phyloP scores from a whole-genome alignment of 2,329 filamentous ascomycete genomes.

The Raffaelea arxii region DNA sequence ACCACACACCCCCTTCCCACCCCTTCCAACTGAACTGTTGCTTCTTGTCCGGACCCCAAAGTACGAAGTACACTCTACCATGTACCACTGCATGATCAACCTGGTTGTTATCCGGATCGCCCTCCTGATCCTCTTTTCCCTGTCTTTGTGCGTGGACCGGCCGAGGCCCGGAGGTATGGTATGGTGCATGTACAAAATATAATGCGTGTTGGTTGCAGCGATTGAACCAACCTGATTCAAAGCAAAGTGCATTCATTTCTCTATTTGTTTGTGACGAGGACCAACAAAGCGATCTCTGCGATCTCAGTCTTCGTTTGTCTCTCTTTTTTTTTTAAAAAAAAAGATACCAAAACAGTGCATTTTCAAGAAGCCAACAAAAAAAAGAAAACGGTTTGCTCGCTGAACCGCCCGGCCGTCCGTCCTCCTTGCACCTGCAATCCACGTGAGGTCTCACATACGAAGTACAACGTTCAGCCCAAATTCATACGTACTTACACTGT shows the following conservation, averaged over 20 bases:
- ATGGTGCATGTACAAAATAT: too few species aligned
- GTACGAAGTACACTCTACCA: too few species aligned
- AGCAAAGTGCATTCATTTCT: too few species aligned
- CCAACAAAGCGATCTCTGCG: too few species aligned
- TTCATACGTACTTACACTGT: not conserved
- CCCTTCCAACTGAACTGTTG: not conserved
- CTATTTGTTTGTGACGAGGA: too few species aligned
- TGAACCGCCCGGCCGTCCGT: not conserved
- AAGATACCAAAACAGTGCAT: not conserved
- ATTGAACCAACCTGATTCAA: too few species aligned
- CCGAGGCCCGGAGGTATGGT: too few species aligned
- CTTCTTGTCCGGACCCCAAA: too few species aligned
- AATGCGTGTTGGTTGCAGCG: too few species aligned
- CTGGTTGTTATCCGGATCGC: constrained; percentile 1
- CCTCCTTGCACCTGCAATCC: too few species aligned
- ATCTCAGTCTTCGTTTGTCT: not conserved
- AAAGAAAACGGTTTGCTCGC: not conserved
- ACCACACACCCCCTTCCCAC: not conserved
- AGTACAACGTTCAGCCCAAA: not conserved
- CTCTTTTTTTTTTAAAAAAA: not conserved
- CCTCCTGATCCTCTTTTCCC: not conserved
- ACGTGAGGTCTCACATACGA: not conserved
- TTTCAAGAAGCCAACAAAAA: not conserved
- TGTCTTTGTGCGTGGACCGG: not conserved
- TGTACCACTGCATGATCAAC: too few species aligned